A percentile compares a stretch with the other conserved stretches of the same genome.
phyloP scores from a whole-genome alignment of 192 early-diverging fungal species.

The Linnemannia elongata region DNA sequence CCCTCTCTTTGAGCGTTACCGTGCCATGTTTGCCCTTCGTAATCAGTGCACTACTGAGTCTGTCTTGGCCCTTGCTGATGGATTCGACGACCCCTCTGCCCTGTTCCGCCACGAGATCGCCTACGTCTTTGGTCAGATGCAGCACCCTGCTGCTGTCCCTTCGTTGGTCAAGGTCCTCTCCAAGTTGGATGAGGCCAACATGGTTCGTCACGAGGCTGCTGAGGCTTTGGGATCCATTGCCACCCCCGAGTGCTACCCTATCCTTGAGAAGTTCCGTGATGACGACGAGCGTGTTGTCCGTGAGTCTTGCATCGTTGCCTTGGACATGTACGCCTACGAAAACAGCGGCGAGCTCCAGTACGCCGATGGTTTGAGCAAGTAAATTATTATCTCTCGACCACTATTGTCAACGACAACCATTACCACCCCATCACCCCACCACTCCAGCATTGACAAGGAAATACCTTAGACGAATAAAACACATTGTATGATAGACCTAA shows the following conservation, averaged over 20 bases:
- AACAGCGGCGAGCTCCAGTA: slow-evolving; percentile 90
- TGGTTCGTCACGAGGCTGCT: slow-evolving; percentile 98
- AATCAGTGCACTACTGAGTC: slow-evolving; percentile 88
- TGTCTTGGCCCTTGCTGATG: slow-evolving; percentile 87
- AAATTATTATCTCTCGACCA: slow-evolving; percentile 9
- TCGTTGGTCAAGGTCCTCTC: slow-evolving; percentile 82
- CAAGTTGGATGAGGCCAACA: slow-evolving; percentile 82
- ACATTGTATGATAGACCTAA: neutral
- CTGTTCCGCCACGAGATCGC: slow-evolving; percentile 96
- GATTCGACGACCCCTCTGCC: slow-evolving; percentile 80
- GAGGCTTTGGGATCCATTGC: slow-evolving; percentile 98
- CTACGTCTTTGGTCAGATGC: slow-evolving; percentile 98
- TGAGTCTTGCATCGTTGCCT: slow-evolving; percentile 92
- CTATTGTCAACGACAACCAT: neutral
- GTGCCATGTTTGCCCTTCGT: slow-evolving; percentile 94
- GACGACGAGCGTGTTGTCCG: slow-evolving; percentile 89
- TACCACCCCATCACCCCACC: too few species aligned
- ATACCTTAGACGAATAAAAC: slow-evolving; percentile 2
- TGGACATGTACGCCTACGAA: slow-evolving; percentile 98
- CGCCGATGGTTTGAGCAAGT: slow-evolving; percentile 70
- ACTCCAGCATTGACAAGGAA: neutral
- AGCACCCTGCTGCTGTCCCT: slow-evolving; percentile 91
- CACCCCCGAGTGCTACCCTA: slow-evolving; percentile 83
- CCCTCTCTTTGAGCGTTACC: slow-evolving; percentile 92
- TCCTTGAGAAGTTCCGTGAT: slow-evolving; percentile 77